Base-by-base conservation (phyloP, 805 yeast genomes). In the Metschnikowia kunwiensis region DNA sequence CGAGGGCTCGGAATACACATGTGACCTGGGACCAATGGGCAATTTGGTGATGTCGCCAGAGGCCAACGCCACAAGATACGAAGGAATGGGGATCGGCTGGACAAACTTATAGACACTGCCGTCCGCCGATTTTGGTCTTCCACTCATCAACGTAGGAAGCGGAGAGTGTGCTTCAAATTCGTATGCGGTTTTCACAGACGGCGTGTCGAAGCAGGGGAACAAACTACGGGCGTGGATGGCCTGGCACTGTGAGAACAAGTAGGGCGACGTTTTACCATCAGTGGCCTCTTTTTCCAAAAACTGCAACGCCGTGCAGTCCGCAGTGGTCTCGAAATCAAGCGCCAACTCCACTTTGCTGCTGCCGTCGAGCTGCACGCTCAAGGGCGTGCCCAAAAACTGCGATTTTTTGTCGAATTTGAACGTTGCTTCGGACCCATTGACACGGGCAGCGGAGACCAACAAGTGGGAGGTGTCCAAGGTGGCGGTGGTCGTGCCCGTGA, bases 201-300 rank as follows among this genome's bases (percentile, higher is more conserved):
- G 96, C 0, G 96, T 87, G 59, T 88, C 96, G 55, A 88, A 88
- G 51, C 87, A 84, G 7, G 96, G 96, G 64, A 84, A 81, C 53
- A 87, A 70, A 11, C 91, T 76, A 53, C 96, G 74, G 5, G 95
- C 93, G 54, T 88, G 96, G 46, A 85, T 87, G 24, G 96, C 88
- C 64, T 88, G 95, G 55, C 94, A 77, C 62, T 88, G 96, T 8
- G 96, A 86, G 58, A 87, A 88, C 40, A 88, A 69, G 58, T 77
- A 82, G 1, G 86, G 87, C 17, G 70, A 68, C 27, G 72, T 74
- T 43, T 79, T 75, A 12, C 89, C 94, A 31, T 79, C 79, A 7
- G 95, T 83, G 49, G 80, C 84, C 35, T 71, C 77, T 23, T 80
- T 78, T n/a, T 75, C 76, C 35, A 88, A 65, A 79, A 93, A 88